Base-by-base conservation (phyloP, 345 rosid genomes). In the Arabidopsis suecica region DNA sequence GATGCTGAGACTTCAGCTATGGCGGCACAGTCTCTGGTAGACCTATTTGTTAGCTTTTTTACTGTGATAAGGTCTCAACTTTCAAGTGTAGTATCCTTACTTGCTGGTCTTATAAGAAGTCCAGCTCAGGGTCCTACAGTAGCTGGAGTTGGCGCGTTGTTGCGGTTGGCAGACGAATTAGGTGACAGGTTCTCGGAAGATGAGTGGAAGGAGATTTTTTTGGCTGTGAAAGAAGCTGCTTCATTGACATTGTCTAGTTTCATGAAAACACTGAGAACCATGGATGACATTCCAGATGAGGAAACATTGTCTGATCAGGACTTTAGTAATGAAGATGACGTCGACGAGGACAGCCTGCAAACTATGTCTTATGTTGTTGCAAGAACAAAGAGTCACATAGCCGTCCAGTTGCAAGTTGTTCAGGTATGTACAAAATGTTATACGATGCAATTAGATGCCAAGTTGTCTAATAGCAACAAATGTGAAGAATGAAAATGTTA, bases 41-140 rank as follows among this genome's bases (percentile, higher is more conserved):
- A 91, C 75, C 75, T 94, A 65, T 86, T 86, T 84, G 82, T 87
- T 61, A 72, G 81, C 23, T 87, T 81, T 82, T 90, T 87, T 60
- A 73, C 76, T 65, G 84, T 84, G 33, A 79, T 85, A 41, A 84
- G 93, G 87, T 77, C 86, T 73, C 93, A 90, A 79, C 82, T 91
- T 49, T 72, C 84, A n/a, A 70, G 79, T 71, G 83, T 94, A 61
- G 81, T 94, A 72, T 83, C 84, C 9, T 73, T 90, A 60, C 77
- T 94, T 84, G 86, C 87, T 34, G 92, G 88, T 47, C 83, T 86
- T 78, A 82, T 94, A 55, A 88, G 82, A 72, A 88, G 86, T 83
- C 86, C 96, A 56, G 78, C 85, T 49, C 93, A 91, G 71, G 93
- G 97, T 73, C 88, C 88, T 81, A 88, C 97, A 32, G 87, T 88